Percentiles rank a stretch among this genome's conserved stretches.
Evolutionary conservation across 768 basidiomycete genomes (phyloP).

Genomic region (Megacollybia marginata): DNA sequence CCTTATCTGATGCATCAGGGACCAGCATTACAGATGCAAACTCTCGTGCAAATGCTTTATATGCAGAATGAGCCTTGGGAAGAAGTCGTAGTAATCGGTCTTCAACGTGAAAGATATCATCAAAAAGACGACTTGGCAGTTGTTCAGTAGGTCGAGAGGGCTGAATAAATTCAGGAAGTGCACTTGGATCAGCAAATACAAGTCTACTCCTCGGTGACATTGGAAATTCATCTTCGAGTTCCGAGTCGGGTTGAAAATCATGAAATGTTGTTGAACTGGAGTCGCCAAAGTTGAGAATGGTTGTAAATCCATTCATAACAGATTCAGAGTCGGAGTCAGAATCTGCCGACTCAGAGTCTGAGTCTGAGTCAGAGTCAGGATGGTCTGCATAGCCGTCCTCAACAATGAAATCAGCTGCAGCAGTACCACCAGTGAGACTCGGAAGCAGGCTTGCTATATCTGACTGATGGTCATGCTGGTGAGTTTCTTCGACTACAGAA

Average conservation of each 20-base stretch:
- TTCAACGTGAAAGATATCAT: constrained; percentile 6
- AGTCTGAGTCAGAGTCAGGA: not conserved
- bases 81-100: constrained; percentile 1
- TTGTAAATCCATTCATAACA: not conserved
- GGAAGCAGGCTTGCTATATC: too few relatives aligned
- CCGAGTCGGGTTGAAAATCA: too few relatives aligned
- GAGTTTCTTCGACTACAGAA: too few relatives aligned
- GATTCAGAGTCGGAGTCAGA: too few relatives aligned
- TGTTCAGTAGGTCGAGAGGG: not conserved
- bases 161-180: not conserved
- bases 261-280: too few relatives aligned
- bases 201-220: constrained; percentile 1
- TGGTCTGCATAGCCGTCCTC: not conserved
- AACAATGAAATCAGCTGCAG: not conserved
- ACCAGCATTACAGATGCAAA: constrained; percentile 6
- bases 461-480: too few relatives aligned
- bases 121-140: constrained; percentile 3
- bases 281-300: too few relatives aligned
- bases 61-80: constrained; percentile 5
- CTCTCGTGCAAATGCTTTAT: constrained; percentile 5
- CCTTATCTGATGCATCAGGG: constrained; percentile 5
- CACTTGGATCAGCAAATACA: not conserved
- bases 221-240: not conserved
- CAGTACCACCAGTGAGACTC: too few relatives aligned
- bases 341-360: not conserved